A percentile compares a stretch with the other conserved stretches of the same genome.
phyloP scores from a whole-genome alignment of 1,284 basidiomycete species.

The Takashimella tepidaria region DNA sequence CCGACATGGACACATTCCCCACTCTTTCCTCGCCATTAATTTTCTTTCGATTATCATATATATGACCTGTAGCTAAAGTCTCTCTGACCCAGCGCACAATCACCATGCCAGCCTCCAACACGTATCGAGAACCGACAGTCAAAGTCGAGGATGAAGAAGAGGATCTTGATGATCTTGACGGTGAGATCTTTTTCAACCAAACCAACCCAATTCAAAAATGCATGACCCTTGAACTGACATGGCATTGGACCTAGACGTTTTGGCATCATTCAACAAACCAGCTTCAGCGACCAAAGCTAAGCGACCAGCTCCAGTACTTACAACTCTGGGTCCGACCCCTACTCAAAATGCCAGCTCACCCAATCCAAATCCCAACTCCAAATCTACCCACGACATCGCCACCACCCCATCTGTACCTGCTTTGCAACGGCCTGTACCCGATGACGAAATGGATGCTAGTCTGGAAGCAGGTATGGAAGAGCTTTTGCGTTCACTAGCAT shows the following conservation, averaged over 20 bases:
- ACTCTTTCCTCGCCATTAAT: too few relatives aligned
- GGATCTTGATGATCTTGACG: constrained; percentile 43
- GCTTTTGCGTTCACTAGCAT: constrained; percentile 66
- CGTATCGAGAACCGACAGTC: constrained; percentile 19
- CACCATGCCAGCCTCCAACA: constrained; percentile 1
- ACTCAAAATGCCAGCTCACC: constrained; percentile 1
- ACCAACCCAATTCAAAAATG: background rate
- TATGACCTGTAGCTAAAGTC: too few relatives aligned
- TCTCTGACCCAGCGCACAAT: background rate
- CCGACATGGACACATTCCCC: too few relatives aligned
- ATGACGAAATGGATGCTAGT: constrained; percentile 61
- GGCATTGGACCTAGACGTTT: constrained; percentile 35
- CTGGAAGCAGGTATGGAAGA: constrained; percentile 77
- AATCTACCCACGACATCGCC: constrained; percentile 11
- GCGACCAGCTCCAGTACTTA: constrained; percentile 2
- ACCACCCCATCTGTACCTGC: constrained; percentile 27
- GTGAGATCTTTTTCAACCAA: constrained; percentile 16
- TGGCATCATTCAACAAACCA: constrained; percentile 38
- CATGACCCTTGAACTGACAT: background rate
- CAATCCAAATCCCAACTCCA: constrained; percentile 9
- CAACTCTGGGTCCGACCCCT: background rate
- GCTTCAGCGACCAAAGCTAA: constrained; percentile 9
- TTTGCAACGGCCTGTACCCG: constrained; percentile 20
- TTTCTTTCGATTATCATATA: too few relatives aligned
- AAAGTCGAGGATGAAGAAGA: constrained; percentile 38